phyloP scores from a whole-genome alignment of 345 rosid species.

The Eutrema japonicum region DNA sequence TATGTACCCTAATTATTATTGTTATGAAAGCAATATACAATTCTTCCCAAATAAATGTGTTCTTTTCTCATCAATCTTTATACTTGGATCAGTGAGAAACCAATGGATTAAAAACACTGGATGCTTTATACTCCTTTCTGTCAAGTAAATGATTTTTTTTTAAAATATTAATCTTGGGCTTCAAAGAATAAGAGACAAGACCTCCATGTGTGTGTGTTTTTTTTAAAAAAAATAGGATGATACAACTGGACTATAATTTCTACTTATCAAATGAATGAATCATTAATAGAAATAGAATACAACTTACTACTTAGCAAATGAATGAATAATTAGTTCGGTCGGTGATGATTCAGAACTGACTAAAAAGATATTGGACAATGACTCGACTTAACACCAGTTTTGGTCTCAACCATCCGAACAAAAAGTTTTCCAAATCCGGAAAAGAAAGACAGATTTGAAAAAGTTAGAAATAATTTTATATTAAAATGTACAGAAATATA shows the following conservation, averaged over 20 bases:
- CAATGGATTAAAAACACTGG: conserved; percentile 4
- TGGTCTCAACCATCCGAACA: conserved; percentile 39
- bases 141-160: background rate
- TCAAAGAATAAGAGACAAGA: background rate
- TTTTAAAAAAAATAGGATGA: background rate
- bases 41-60: too few relatives aligned
- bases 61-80: background rate
- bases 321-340: conserved; percentile 34
- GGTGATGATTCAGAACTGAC: conserved; percentile 30
- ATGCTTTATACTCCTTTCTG: background rate
- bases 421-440: conserved; percentile 45
- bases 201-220: background rate
- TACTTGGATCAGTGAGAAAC: conserved; percentile 10
- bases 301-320: background rate
- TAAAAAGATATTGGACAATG: conserved; percentile 44
- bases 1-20: too few relatives aligned
- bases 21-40: too few relatives aligned
- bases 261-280: background rate
- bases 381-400: conserved; percentile 36
- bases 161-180: background rate
- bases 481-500: background rate
- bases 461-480: conserved; percentile 7
- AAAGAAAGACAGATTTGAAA: conserved; percentile 43
- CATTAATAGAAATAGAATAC: background rate
- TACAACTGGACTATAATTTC: background rate